phyloP scores from a whole-genome alignment of 2,329 filamentous ascomycete genomes.

The Neobulgaria alba region DNA sequence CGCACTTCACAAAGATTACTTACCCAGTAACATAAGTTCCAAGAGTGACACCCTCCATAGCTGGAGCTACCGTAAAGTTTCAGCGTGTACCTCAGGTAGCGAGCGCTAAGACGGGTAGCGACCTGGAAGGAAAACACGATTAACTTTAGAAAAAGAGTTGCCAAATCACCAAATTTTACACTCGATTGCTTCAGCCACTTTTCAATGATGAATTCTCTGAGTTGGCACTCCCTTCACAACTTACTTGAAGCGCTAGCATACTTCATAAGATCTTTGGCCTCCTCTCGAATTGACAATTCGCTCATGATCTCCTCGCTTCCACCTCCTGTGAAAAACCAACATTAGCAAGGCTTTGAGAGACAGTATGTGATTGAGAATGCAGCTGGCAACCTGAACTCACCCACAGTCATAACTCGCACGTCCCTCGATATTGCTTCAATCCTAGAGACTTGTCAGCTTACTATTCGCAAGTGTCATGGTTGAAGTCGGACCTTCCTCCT shows the following conservation, averaged over 20 bases:
- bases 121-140: too few relatives aligned
- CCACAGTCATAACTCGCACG: constrained; percentile 37
- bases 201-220: too few relatives aligned
- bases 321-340: constrained; percentile 18
- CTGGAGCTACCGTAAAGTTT: too few relatives aligned
- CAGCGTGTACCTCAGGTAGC: too few relatives aligned
- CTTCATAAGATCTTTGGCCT: constrained; percentile 24
- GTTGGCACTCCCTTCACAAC: too few relatives aligned
- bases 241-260: constrained; percentile 16
- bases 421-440: constrained; percentile 47
- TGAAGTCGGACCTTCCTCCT: constrained; percentile 30
- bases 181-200: too few relatives aligned
- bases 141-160: too few relatives aligned
- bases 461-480: neutral
- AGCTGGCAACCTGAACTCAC: constrained; percentile 17
- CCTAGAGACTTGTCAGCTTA: constrained; percentile 18
- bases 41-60: too few relatives aligned
- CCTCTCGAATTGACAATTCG: constrained; percentile 26
- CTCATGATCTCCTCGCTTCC: constrained; percentile 29
- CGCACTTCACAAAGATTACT: too few relatives aligned
- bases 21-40: too few relatives aligned
- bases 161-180: too few relatives aligned
- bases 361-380: neutral
- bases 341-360: constrained; percentile 1
- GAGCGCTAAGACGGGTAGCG: too few relatives aligned